Base-by-base conservation (phyloP, 495 filamentous ascomycete genomes). In the Niebla homalea region DNA sequence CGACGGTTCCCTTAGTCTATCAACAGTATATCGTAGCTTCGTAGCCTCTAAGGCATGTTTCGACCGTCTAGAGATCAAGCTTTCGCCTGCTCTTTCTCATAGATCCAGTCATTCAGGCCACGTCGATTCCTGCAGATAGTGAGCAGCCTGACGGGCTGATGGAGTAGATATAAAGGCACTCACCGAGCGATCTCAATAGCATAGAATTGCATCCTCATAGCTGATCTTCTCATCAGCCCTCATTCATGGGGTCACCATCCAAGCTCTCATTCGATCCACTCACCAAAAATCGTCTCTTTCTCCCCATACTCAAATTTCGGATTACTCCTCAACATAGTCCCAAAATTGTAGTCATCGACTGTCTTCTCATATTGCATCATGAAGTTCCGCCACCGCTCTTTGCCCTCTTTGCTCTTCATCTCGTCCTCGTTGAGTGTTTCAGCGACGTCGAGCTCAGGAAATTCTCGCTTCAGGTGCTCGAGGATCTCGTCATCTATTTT, bases 391-490 rank as follows among this genome's bases (percentile, higher is more conserved):
- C 92, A 99, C 66, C 77, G 76, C 65, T 94, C 92, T 73, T 99
- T 99, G 62, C 92, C 93, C 12, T 71, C 71, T 70, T 93, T 93
- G 76, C 84, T 94, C 79, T 99, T 99, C 92, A 99, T 95, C 53
- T 82, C 70, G 54, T 95, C 84, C 67, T 99, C 92, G 62, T 93
- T 63, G 57, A 99, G 81, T 1, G 85, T 83, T 26, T 62, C 75
- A 41, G 76, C 72, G 11, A 88, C 79, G 62, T 97, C 85, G 59
- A 94, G 93, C 12, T 96, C 92, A 53, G 93, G 90, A 63, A 99
- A 96, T 19, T 85, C 84, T 41, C 68, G 67, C 66, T 79, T 81
- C 53, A 99, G 85, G 62, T 94, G 85, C 41, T 84, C 80, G 66
- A 83, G 81, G 67, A 99, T 99, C 16, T 94, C 89, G 62, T 96